phyloP scores from a whole-genome alignment of 805 yeast genomes.

The Suhomyces tanzawaensis region DNA sequence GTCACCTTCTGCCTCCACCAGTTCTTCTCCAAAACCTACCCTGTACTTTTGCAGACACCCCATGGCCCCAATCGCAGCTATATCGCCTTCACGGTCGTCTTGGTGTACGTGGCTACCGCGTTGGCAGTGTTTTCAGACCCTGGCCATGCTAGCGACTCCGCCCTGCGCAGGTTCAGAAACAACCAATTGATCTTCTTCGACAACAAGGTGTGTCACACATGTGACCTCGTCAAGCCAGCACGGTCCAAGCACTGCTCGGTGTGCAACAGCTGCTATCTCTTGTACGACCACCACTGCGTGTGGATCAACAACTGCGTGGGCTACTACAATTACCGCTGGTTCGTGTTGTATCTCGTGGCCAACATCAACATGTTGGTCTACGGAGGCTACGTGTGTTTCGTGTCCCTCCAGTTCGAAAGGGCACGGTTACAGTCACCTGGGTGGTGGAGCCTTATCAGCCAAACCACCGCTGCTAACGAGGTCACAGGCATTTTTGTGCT shows the following conservation, averaged over 20 bases:
- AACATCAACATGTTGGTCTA: constrained; percentile 34
- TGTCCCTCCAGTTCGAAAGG: constrained; percentile 6
- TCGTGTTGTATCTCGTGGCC: constrained; percentile 51
- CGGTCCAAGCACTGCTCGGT: constrained; percentile 63
- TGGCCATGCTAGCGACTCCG: constrained; percentile 25
- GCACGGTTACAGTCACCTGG: constrained; percentile 3
- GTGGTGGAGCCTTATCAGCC: constrained; percentile 18
- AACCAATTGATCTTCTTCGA: constrained; percentile 57
- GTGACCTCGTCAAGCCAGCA: constrained; percentile 50
- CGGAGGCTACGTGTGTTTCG: constrained; percentile 21
- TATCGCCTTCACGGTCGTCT: constrained; percentile 29
- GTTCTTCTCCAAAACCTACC: constrained; percentile 31
- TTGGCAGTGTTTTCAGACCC: constrained; percentile 43
- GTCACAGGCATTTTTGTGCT: constrained; percentile 39
- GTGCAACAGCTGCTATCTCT: constrained; percentile 51
- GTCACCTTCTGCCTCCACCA: constrained; percentile 32
- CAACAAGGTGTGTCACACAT: constrained; percentile 46
- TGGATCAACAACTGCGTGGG: constrained; percentile 80
- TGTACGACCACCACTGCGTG: constrained; percentile 60
- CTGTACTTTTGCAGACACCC: constrained; percentile 11
- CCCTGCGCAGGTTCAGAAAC: constrained; percentile 23
- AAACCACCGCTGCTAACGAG: constrained; percentile 18
- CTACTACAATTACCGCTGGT: constrained; percentile 58
- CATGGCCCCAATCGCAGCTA: constrained; percentile 13
- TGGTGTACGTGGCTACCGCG: constrained; percentile 34